Conservation (phyloP, 129 eudicot species). For the Heracleum sosnowskyi region DNA sequence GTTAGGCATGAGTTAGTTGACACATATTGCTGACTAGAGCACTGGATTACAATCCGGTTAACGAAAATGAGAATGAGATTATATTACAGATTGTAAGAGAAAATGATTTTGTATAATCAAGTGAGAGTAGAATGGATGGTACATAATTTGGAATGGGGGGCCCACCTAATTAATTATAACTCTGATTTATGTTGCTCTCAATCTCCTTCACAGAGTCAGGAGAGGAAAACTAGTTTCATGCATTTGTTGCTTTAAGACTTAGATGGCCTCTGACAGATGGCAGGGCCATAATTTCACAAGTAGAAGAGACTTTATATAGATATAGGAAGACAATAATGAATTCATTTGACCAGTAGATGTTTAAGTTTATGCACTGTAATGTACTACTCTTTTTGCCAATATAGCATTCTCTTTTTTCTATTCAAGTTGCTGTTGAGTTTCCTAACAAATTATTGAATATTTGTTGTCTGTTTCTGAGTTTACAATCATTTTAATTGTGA, state of each 20-base stretch:
- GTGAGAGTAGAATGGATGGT: background rate
- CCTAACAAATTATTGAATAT: conserved; percentile 13
- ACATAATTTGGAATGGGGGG: conserved; percentile 1
- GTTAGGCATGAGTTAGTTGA: too few relatives aligned
- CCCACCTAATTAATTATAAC: conserved; percentile 12
- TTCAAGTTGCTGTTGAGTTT: conserved; percentile 10
- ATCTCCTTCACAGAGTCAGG: conserved; percentile 16
- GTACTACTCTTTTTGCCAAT: background rate
- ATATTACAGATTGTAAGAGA: background rate
- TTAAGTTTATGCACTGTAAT: background rate
- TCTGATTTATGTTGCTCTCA: conserved; percentile 6
- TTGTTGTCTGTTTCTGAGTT: conserved; percentile 19
- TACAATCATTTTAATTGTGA: conserved; percentile 12
- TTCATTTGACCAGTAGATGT: background rate
- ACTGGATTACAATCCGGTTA: too few relatives aligned
- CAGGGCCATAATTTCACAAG: background rate
- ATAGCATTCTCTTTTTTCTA: background rate
- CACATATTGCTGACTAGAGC: too few relatives aligned
- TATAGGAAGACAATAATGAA: conserved; percentile 4
- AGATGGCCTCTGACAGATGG: conserved; percentile 6
- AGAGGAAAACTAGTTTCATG: background rate
- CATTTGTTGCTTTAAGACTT: conserved; percentile 1
- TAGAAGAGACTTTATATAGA: background rate
- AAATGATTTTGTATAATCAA: background rate
- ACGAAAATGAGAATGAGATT: too few relatives aligned